phyloP scores from a whole-genome alignment of 2,329 filamentous ascomycete genomes.

The Dothiorella sarmentorum region DNA sequence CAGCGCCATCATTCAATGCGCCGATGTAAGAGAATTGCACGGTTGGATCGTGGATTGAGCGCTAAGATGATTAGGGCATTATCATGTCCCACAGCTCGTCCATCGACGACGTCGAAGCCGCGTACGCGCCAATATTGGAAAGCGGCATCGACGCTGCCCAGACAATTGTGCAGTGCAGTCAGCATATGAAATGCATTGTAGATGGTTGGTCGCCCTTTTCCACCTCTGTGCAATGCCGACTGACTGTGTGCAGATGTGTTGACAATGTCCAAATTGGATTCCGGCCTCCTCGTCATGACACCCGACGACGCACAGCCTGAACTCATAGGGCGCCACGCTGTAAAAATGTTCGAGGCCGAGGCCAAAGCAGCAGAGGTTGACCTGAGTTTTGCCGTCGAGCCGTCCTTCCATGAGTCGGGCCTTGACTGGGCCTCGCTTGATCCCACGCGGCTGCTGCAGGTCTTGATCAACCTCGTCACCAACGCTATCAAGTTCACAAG shows the following conservation, averaged over 20 bases:
- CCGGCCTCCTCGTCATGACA: constrained; percentile 42
- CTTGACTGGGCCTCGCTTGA: constrained; percentile 42
- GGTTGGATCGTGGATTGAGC: no score
- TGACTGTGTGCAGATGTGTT: no score
- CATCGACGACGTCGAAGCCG: constrained; percentile 24
- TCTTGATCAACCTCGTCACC: constrained; percentile 43
- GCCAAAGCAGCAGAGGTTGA: constrained; percentile 32
- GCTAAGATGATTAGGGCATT: no score
- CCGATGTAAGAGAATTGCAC: no score
- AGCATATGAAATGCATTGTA: constrained; percentile 48
- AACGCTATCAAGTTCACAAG: constrained; percentile 49
- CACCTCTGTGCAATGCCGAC: no score
- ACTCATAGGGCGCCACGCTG: constrained; percentile 26
- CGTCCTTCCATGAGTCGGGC: constrained; percentile 33
- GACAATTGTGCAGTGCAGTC: constrained; percentile 45
- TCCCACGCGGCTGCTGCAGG: constrained; percentile 42
- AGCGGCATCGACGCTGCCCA: constrained; percentile 36
- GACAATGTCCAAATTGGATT: constrained; percentile 45
- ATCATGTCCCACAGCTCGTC: constrained; percentile 27
- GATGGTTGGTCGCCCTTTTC: no score
- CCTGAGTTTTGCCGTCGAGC: constrained; percentile 33
- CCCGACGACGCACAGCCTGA: constrained; percentile 24
- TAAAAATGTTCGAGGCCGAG: constrained; percentile 41
- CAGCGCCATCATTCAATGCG: constrained; percentile 43
- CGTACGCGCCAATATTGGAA: constrained; percentile 28